Base-by-base conservation (phyloP, 75 land plant genomes). In the Pinus tabuliformis region DNA sequence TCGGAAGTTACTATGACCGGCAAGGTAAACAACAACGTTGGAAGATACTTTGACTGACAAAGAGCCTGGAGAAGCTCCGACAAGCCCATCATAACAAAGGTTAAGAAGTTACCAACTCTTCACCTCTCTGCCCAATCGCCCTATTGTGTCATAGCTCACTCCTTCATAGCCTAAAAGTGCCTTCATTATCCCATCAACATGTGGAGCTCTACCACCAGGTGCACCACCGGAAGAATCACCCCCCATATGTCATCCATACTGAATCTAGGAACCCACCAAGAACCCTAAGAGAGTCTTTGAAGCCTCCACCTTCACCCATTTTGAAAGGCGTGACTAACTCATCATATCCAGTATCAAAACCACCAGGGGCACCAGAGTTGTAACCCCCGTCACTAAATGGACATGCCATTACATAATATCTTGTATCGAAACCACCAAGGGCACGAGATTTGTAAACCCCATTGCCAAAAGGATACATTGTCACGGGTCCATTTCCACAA, bases 381-480 rank as follows among this genome's bases (percentile, higher is more conserved):
- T 30, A 30, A 30, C 30, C 30, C 30, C 30, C 30, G 1, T 30
- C 30, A 1, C 30, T 30, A 30, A 30, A 30, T 30, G 30, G 30
- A 30, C 30, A 30, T 1, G 68, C 68, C 30, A 15, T 8, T 6
- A 20, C 68, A 64, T 20, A 39, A 64, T 33, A 33, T 17, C 68
- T 42, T 33, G 22, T 71, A 59, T 71, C 73, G 37, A 24, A 42
- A 4, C 77, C 62, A 59, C 49, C 56, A 36, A 26, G 49, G 12
- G 75, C 30, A n/a, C 74, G 59, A 70, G 49, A 66, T 26, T 54
- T 66, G 30, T 66, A 66, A 33, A 8, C 45, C 73, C 78, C 74
- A 5, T 70, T 36, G 1, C 73, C 78, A 77, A 70, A 49, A 0
- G 59, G 74, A 30, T 70, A 70, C 3, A 24, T 56, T 52, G 78